Base-by-base conservation (phyloP, 176 grass and related monocot species). In the Aegilops longissima region DNA sequence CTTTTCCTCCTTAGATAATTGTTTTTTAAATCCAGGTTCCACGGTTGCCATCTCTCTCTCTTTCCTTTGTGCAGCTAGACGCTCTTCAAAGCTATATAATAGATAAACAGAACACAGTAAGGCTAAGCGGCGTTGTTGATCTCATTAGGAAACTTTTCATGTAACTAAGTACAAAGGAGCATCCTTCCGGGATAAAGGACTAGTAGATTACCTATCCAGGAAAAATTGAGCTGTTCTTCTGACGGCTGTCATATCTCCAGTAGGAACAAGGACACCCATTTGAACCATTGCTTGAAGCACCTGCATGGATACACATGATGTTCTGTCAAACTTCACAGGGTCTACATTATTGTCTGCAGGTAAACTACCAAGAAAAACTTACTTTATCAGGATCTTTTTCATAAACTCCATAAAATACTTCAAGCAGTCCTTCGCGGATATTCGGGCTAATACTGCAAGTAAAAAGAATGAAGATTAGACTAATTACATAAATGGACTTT, bases 221-320 rank as follows among this genome's bases (percentile, higher is more conserved):
- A 98, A 98, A 84, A 98, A 98, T 77, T 91, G 90, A 90, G 97
- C 94, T 82, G 94, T 98, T 92, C 97, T 89, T 91, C 97, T 98
- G 66, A 98, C 97, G 83, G 97, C 97, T 49, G 97, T 98, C 97
- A 98, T 96, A 86, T 98, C 97, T 31, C 97, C 94, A 30, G 93
- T 98, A 64, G 97, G 97, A 91, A 98, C 97, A 92, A 98, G 97
- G 33, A 98, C 97, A 77, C 97, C 94, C 97, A 98, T 98, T 88
- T 96, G 92, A 91, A 98, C 83, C 97, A 94, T 94, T 68, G 97
- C 86, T 94, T 94, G 51, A 86, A 98, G 88, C 27, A 96, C 97
- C 97, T 98, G 81, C 58, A 86, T 69, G 56, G 73, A 86, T 70
- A 91, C n/a, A 11, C 20, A 82, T 20, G 6, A 72, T 80, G 61